A percentile compares a stretch with the other conserved stretches of the same genome.
Conservation (phyloP, 1,284 basidiomycete species). For the Bondarzewia mesenterica region DNA sequence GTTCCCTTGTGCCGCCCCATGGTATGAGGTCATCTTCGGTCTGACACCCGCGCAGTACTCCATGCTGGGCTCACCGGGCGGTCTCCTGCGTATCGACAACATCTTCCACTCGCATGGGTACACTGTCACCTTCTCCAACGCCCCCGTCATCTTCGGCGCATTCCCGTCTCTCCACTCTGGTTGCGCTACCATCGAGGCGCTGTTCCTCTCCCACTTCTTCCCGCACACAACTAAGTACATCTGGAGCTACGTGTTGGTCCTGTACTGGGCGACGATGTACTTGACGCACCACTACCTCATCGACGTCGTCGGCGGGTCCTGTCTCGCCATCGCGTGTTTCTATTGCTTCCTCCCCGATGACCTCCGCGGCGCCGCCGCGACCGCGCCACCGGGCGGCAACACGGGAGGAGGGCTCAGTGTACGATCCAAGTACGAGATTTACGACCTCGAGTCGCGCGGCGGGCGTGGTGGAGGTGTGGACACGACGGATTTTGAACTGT, state of each 20-base stretch:
- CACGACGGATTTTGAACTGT: slow-evolving; percentile 44
- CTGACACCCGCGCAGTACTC: slow-evolving; percentile 90
- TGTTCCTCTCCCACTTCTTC: slow-evolving; percentile 96
- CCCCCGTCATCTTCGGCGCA: slow-evolving; percentile 94
- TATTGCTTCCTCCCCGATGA: slow-evolving; percentile 83
- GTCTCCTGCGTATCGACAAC: slow-evolving; percentile 87
- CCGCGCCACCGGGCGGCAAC: slow-evolving; percentile 25
- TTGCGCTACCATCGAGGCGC: slow-evolving; percentile 86
- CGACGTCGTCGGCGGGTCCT: slow-evolving; percentile 91
- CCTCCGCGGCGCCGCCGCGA: slow-evolving; percentile 54
- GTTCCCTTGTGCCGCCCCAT: slow-evolving; percentile 91
- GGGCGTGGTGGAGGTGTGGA: slow-evolving; percentile 33
- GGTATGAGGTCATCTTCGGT: slow-evolving; percentile 98
- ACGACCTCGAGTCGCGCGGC: slow-evolving; percentile 49
- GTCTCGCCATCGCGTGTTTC: slow-evolving; percentile 83
- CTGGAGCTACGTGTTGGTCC: slow-evolving; percentile 81
- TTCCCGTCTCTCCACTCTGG: slow-evolving; percentile 93
- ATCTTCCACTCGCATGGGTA: slow-evolving; percentile 80
- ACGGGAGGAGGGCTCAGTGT: slow-evolving; percentile 14
- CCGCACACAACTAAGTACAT: slow-evolving; percentile 60
- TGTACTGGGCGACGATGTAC: slow-evolving; percentile 99
- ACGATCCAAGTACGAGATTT: slow-evolving; percentile 63
- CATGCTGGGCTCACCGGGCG: slow-evolving; percentile 90
- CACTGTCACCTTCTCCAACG: slow-evolving; percentile 77
- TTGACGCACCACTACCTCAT: slow-evolving; percentile 97